A percentile compares a stretch with the other conserved stretches of the same genome.
These are phyloP conservation scores for Oryza meyeriana DNA, from an alignment of 176 grass and related monocot species.

Conservation along the genomic window DNA sequence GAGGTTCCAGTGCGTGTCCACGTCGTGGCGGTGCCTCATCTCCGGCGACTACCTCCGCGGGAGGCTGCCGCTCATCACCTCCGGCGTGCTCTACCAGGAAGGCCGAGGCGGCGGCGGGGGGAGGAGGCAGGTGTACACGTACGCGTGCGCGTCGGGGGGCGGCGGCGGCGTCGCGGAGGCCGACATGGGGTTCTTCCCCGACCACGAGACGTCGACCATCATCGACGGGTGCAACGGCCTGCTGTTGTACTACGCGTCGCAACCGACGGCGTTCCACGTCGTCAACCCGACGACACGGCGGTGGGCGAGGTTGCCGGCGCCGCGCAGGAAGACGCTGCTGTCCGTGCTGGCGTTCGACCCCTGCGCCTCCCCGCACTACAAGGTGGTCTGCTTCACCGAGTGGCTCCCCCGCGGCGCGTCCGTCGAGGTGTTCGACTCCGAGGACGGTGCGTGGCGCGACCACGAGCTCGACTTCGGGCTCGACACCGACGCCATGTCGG, in stretches of 20 bases:
- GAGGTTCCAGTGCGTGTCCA: conserved; percentile 75
- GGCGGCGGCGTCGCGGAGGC: conserved; percentile 24
- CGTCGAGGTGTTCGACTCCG: conserved; percentile 71
- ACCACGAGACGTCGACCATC: conserved; percentile 56
- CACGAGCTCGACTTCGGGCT: conserved; percentile 58
- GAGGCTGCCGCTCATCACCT: conserved; percentile 59
- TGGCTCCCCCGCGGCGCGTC: conserved; percentile 52
- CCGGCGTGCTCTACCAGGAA: conserved; percentile 63
- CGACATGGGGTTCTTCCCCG: conserved; percentile 71
- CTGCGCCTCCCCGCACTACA: conserved; percentile 43
- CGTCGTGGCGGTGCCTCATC: conserved; percentile 60
- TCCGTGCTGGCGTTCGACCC: conserved; percentile 83
- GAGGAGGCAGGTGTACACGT: conserved; percentile 45
- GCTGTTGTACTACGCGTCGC: conserved; percentile 57
- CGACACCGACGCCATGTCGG: conserved; percentile 69
- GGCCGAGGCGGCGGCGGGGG: background rate
- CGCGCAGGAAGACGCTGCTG: conserved; percentile 44
- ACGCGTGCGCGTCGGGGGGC: conserved; percentile 36
- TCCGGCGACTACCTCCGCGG: conserved; percentile 62
- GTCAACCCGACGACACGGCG: conserved; percentile 62
- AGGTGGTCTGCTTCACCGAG: conserved; percentile 65
- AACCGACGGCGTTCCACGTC: conserved; percentile 57
- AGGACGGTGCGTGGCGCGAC: conserved; percentile 40
- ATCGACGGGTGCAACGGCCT: conserved; percentile 88
- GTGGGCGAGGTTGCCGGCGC: conserved; percentile 52